Conservation (phyloP, 495 filamentous ascomycete species). For the Penicillium crystallinum region DNA sequence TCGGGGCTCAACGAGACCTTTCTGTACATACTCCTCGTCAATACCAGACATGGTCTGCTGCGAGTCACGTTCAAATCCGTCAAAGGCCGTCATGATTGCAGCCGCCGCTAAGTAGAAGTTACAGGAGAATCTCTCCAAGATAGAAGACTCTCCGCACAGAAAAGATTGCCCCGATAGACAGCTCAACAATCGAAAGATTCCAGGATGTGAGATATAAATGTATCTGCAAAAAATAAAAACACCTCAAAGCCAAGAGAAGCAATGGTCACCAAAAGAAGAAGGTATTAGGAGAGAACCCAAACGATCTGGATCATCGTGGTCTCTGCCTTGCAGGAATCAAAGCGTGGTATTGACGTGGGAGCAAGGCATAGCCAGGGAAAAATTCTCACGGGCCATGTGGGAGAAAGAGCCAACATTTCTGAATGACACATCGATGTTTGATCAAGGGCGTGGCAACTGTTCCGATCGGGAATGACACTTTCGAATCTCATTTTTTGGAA, state of each 20-base stretch:
- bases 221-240: neutral
- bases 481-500: neutral
- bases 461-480: constrained; percentile 7
- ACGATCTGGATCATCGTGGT: neutral
- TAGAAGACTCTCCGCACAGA: too few relatives aligned
- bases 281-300: constrained; percentile 12
- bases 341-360: constrained; percentile 21
- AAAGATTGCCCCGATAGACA: neutral
- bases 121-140: too few relatives aligned
- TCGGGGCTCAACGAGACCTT: constrained; percentile 31
- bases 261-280: constrained; percentile 15
- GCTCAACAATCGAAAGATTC: neutral
- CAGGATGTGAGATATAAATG: neutral
- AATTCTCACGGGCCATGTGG: constrained; percentile 19
- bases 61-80: constrained; percentile 9
- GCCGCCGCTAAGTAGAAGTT: too few relatives aligned
- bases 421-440: constrained; percentile 22
- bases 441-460: neutral
- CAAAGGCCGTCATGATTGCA: constrained; percentile 7
- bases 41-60: constrained; percentile 9
- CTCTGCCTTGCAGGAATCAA: neutral
- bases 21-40: constrained; percentile 22
- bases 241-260: neutral
- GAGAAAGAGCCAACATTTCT: neutral
- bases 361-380: constrained; percentile 19